Percentiles rank a stretch among this genome's conserved stretches.
These are phyloP conservation scores for Cajanus cajan DNA, from an alignment of 306 rosid genomes.

Conservation along the genomic window DNA sequence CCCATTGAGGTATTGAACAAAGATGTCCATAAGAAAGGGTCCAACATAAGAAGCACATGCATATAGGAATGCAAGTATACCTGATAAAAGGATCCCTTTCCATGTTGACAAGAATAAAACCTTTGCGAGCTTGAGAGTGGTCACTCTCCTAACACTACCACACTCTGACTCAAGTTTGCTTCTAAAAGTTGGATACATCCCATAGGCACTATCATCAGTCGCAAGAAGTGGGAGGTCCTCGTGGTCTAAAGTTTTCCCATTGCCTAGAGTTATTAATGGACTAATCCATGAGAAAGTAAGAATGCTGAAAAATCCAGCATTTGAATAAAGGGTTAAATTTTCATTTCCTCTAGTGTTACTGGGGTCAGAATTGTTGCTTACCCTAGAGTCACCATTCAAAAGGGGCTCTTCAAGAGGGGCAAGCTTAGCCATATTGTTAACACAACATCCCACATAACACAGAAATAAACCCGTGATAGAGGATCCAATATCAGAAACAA, in stretches of 20 bases:
- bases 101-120: slow-evolving; percentile 54
- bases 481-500: slow-evolving; percentile 48
- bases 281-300: slow-evolving; percentile 81
- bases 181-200: slow-evolving; percentile 47
- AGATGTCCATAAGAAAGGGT: slow-evolving; percentile 68
- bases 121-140: slow-evolving; percentile 51
- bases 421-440: slow-evolving; percentile 33
- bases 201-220: slow-evolving; percentile 46
- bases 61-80: slow-evolving; percentile 34
- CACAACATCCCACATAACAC: slow-evolving; percentile 39
- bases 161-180: slow-evolving; percentile 53
- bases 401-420: slow-evolving; percentile 61
- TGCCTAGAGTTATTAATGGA: slow-evolving; percentile 60
- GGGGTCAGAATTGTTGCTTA: neutral
- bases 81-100: slow-evolving; percentile 56
- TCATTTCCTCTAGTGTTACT: neutral
- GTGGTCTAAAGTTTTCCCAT: slow-evolving; percentile 62
- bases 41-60: slow-evolving; percentile 75
- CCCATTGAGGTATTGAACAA: slow-evolving; percentile 77
- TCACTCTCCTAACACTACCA: slow-evolving; percentile 39
- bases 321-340: slow-evolving; percentile 47
- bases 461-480: slow-evolving; percentile 48
- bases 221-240: slow-evolving; percentile 80
- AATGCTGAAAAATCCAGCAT: slow-evolving; percentile 67
- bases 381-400: slow-evolving; percentile 49